Percentiles rank a stretch among this genome's conserved stretches.
Evolutionary conservation across 352 stramenopile genomes (phyloP).

Genomic region (Lagenidium giganteum): DNA sequence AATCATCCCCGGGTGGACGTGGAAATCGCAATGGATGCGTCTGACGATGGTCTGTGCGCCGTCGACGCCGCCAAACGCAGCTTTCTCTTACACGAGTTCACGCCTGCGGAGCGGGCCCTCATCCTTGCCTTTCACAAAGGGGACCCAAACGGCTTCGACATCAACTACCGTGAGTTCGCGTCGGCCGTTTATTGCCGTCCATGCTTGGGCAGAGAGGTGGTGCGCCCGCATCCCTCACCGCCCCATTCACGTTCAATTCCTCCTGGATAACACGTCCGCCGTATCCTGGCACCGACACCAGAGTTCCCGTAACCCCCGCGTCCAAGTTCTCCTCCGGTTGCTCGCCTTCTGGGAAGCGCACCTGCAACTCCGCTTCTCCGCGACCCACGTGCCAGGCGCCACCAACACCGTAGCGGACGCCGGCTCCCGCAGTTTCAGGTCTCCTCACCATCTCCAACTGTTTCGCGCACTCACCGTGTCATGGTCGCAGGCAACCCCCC

Average conservation of each 20-base stretch:
- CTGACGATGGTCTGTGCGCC: constrained; percentile 11
- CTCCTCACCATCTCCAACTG: background rate
- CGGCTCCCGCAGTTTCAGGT: constrained; percentile 1
- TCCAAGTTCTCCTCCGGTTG: constrained; percentile 6
- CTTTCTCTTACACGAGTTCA: too few relatives aligned
- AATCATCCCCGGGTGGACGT: background rate
- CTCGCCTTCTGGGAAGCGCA: background rate
- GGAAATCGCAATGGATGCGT: constrained; percentile 14
- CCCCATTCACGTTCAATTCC: constrained; percentile 1
- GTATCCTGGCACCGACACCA: constrained; percentile 5
- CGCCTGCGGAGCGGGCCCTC: too few relatives aligned
- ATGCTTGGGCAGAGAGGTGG: background rate
- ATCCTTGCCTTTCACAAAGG: too few relatives aligned
- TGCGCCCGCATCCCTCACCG: background rate
- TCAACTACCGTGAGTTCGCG: too few relatives aligned
- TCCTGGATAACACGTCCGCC: constrained; percentile 5
- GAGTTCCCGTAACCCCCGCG: background rate
- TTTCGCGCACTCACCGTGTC: background rate
- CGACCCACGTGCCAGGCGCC: constrained; percentile 1
- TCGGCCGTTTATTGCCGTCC: background rate
- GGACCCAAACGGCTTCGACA: too few relatives aligned
- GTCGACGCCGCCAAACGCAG: constrained; percentile 1
- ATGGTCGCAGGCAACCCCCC: constrained; percentile 1
- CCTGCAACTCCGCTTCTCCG: background rate
- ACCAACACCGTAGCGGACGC: constrained; percentile 6